phyloP scores from a whole-genome alignment of 2,329 filamentous ascomycete species.

The Acrocalymma vagum region DNA sequence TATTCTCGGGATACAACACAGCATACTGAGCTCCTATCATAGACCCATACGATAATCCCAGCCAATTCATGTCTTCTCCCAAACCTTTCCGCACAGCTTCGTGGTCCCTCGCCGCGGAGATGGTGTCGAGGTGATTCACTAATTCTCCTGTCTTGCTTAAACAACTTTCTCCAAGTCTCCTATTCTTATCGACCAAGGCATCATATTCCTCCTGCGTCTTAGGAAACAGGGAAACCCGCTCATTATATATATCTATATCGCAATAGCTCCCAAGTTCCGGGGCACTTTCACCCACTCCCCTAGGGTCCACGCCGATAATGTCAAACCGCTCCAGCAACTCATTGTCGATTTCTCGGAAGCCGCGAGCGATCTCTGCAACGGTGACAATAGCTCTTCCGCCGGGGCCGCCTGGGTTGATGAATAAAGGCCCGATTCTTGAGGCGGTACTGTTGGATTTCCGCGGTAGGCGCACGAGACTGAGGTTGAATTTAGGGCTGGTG shows the following conservation, averaged over 20 bases:
- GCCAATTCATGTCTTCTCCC: constrained; percentile 47
- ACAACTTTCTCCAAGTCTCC: constrained; percentile 51
- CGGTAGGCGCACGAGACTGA: constrained; percentile 34
- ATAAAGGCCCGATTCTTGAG: constrained; percentile 46
- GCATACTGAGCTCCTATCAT: constrained; percentile 56
- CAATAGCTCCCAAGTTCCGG: too few species aligned
- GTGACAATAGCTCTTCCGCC: constrained; percentile 38
- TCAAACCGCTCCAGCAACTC: constrained; percentile 45
- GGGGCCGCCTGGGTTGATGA: constrained; percentile 53
- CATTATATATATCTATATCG: constrained; percentile 45
- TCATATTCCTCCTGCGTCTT: constrained; percentile 49
- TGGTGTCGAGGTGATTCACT: constrained; percentile 54
- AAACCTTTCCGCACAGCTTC: constrained; percentile 45
- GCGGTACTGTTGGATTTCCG: constrained; percentile 17
- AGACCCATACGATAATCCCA: constrained; percentile 57
- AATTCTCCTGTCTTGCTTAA: constrained; percentile 48
- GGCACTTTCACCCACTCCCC: constrained; percentile 50
- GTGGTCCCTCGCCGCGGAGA: constrained; percentile 39
- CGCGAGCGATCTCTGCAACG: constrained; percentile 19
- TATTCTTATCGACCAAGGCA: constrained; percentile 49
- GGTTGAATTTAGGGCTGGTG: constrained; percentile 33
- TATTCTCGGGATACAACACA: constrained; percentile 53
- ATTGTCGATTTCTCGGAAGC: neutral
- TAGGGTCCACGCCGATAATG: constrained; percentile 54
- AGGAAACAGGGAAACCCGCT: constrained; percentile 48